Evolutionary conservation across 768 basidiomycete species (phyloP).

Genomic region (Auriscalpium orientale): DNA sequence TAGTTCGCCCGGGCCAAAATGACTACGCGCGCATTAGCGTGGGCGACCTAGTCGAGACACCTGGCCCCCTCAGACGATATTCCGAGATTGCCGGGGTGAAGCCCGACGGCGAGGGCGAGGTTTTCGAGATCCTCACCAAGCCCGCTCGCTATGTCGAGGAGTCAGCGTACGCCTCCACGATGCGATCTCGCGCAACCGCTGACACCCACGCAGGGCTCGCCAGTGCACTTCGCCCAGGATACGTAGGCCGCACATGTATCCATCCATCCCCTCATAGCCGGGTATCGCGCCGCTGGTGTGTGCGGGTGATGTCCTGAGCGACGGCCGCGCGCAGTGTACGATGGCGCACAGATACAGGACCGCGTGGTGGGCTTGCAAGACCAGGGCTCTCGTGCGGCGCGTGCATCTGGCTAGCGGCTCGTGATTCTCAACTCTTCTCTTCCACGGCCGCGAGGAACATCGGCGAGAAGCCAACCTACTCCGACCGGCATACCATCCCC

Average conservation of each 20-base stretch:
- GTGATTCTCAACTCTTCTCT: constrained; percentile 1
- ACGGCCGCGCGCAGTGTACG: no score
- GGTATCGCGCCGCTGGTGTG: no score
- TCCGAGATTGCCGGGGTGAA: constrained; percentile 46
- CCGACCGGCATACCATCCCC: constrained; percentile 1
- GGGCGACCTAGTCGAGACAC: constrained; percentile 76
- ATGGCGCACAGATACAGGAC: no score
- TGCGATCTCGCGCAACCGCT: no score
- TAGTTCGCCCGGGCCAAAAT: constrained; percentile 81
- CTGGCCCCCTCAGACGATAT: constrained; percentile 44
- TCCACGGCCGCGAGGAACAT: background rate
- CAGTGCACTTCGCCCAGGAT: no score
- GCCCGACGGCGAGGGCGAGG: constrained; percentile 47
- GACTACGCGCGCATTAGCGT: constrained; percentile 82
- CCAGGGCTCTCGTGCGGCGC: no score
- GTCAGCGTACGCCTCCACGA: no score
- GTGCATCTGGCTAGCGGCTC: background rate
- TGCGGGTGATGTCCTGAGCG: no score
- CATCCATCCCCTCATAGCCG: no score
- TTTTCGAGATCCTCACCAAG: constrained; percentile 61
- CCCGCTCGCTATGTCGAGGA: constrained; percentile 89
- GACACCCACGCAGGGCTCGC: no score
- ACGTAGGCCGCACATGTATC: no score
- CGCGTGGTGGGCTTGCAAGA: no score
- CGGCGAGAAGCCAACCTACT: constrained; percentile 3